Base-by-base conservation (phyloP, 768 basidiomycete genomes). In the Xerocomellus chrysenteron region DNA sequence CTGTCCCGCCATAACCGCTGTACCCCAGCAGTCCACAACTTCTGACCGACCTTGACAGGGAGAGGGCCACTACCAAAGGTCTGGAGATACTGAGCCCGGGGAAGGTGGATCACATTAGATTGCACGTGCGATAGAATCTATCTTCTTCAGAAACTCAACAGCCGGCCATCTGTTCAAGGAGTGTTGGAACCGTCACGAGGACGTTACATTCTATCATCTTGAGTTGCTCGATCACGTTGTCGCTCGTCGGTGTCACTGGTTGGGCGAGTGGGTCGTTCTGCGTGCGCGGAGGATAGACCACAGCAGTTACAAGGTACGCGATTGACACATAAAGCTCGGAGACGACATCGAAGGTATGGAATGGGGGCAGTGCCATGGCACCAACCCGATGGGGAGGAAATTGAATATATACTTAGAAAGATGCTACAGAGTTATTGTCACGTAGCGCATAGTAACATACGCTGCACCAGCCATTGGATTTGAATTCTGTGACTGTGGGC, bases 21-120 rank as follows among this genome's bases (percentile, higher is more conserved):
- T 4, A 78, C 73, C 0, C 76, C 76, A n/a, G 68, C 60, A 17
- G 63, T 57, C 5, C 62, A 61, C 21, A 79, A 40, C 16, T 48
- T 47, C n/a, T 79, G 72, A 0, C 76, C 78, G 2, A 69, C 58
- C 4, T 63, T 65, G 50, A 71, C 59, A 13, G 73, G 69, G 5
- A 80, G 47, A 10, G 76, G 72, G 0, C 75, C 77, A n/a, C 78
- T 76, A 13, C 71, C 74, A 44, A 63, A 78, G 0, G 61, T 9
- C 78, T 79, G 26, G n/a, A 30, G 1, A 50, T 1, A 5, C 1
- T 51, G 19, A 52, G 44, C 26, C 4, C 14, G n/a, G 12, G 9
- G 7, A 11, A 12, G 1, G 0, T 1, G 19, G 4, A 12, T 4
- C 9, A 16, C 2, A 8, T 26, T 17, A 10, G 30, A 45, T 40